These are phyloP conservation scores for Phytophthora pisi DNA, from an alignment of 352 stramenopile genomes.

Conservation along the genomic window DNA sequence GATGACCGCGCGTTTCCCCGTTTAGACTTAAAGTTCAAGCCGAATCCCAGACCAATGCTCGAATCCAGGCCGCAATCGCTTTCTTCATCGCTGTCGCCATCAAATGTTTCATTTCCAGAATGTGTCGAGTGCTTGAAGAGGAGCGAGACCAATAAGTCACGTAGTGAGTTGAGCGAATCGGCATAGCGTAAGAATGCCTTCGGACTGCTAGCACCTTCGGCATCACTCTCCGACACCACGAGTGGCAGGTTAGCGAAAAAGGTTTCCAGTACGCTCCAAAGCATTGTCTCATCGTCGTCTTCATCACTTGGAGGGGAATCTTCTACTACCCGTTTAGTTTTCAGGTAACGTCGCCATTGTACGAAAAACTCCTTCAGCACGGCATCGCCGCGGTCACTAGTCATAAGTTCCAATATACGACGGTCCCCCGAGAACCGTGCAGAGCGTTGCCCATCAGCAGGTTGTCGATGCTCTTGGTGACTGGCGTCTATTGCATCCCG, in stretches of 20 bases:
- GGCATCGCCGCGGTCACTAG: constrained; percentile 68
- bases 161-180: constrained; percentile 58
- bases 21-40: constrained; percentile 26
- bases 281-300: constrained; percentile 34
- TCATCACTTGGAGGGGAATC: background rate
- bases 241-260: constrained; percentile 68
- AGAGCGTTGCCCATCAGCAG: constrained; percentile 7
- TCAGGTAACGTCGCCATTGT: constrained; percentile 46
- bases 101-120: constrained; percentile 11
- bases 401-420: constrained; percentile 60
- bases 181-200: constrained; percentile 65
- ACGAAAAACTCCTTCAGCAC: constrained; percentile 68
- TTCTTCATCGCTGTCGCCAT: constrained; percentile 34
- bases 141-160: constrained; percentile 51
- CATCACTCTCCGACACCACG: constrained; percentile 52
- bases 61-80: constrained; percentile 6
- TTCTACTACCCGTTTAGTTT: background rate
- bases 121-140: constrained; percentile 46
- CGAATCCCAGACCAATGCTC: constrained; percentile 36
- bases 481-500: constrained; percentile 40
- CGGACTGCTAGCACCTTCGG: constrained; percentile 28
- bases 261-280: constrained; percentile 70
- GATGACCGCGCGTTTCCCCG: constrained; percentile 1
- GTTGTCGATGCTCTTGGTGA: constrained; percentile 8
- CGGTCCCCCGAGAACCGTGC: constrained; percentile 27